phyloP scores from a whole-genome alignment of 2,329 filamentous ascomycete genomes.

The Orbilia ellipsospora region DNA sequence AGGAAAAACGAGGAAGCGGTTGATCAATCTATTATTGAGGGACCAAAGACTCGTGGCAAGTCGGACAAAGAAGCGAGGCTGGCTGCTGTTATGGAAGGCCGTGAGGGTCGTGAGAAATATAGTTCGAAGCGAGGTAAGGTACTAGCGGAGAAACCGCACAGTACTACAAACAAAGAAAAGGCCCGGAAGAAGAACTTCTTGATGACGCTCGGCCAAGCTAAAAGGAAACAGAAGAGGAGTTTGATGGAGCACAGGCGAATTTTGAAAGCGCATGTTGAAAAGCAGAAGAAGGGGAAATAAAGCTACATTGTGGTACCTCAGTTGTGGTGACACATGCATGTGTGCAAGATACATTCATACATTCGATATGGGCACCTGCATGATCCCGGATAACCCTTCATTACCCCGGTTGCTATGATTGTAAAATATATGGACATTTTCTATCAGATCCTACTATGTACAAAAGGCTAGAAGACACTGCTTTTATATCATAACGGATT shows the following conservation, averaged over 20 bases:
- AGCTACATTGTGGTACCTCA: not conserved
- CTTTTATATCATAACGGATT: too few species aligned
- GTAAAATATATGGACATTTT: too few species aligned
- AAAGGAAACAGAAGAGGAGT: conserved; percentile 94
- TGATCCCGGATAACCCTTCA: too few species aligned
- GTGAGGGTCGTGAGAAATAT: conserved; percentile 59
- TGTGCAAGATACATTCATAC: too few species aligned
- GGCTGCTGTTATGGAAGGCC: conserved; percentile 80
- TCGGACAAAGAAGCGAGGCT: conserved; percentile 89
- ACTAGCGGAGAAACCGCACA: conserved; percentile 79
- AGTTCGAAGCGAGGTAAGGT: conserved; percentile 62
- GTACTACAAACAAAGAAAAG: conserved; percentile 97
- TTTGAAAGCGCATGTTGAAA: conserved; percentile 81
- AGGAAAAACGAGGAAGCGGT: conserved; percentile 79
- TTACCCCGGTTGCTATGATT: too few species aligned
- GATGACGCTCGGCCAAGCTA: conserved; percentile 97
- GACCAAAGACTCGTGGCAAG: conserved; percentile 82
- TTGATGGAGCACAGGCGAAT: conserved; percentile 84
- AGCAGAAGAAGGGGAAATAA: conserved; percentile 77
- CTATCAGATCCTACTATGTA: too few species aligned
- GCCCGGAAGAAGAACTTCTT: conserved; percentile 96
- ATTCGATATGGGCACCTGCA: too few species aligned
- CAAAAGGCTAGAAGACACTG: too few species aligned
- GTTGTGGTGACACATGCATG: too few species aligned
- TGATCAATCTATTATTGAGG: conserved; percentile 91